Base-by-base conservation (phyloP, 2,329 filamentous ascomycete species). In the Phaeosphaeriaceae sp. region DNA sequence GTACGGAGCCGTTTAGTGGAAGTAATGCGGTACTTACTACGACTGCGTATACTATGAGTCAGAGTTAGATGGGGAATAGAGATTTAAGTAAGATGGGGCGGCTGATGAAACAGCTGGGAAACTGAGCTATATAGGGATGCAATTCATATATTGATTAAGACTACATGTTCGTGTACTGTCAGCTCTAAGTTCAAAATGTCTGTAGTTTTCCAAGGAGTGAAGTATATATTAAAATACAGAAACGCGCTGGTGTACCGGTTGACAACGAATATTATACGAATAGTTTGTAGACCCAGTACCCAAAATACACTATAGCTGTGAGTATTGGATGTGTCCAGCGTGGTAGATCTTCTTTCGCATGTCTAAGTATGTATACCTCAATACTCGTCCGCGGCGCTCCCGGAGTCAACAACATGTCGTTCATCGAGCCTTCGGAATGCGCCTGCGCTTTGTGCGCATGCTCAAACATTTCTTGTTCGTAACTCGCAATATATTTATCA, bases 1-100 rank as follows among this genome's bases (percentile, higher is more conserved):
- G 83, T 6, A 84, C 82, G 2, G 82, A 85, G 72, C 77, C 81
- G 3, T 84, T 84, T 57, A 76, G 75, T 28, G 82, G 81, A 47
- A 74, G 58, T 32, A 72, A 79, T 42, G 79, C 76, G 54, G 70
- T 76, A 53, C 62, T 81, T 36, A 78, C 73, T 3, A 76, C 75
- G 3, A 68, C 66, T 12, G 64, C 66, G 20, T 79, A 76, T 57
- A 74, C 63, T 32, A 50, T 74, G 52, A 56, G 47, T n/a, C 47
- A 62, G 52, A 60, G 50, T 26, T 68, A 64, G 42, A 36, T 41
- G 21, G 21, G 8, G 8, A 7, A 20, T 13, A 20, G n/a, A 21
- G n/a, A n/a, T n/a, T n/a, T n/a, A n/a, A n/a, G n/a, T n/a, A n/a
- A n/a, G n/a, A n/a, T n/a, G n/a, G n/a, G n/a, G n/a, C n/a, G n/a